Evolutionary conservation across 148 eudicot genomes (phyloP).

Genomic region (Drosera capensis): DNA sequence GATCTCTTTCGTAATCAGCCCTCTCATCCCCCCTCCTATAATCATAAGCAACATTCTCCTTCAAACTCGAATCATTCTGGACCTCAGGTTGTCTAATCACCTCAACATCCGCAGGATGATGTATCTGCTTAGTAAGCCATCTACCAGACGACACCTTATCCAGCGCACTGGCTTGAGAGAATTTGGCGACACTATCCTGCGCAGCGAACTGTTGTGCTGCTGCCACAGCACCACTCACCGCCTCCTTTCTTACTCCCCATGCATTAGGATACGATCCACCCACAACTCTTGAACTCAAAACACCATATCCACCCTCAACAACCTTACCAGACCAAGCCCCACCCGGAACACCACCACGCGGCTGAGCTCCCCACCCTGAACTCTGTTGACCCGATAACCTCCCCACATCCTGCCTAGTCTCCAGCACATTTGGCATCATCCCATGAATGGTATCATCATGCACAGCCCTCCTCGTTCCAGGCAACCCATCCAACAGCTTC

Average conservation of each 20-base stretch:
- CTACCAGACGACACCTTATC: constrained; percentile 89
- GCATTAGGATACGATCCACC: constrained; percentile 39
- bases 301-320: constrained; percentile 22
- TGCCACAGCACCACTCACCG: constrained; percentile 18
- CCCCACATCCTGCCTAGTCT: constrained; percentile 26
- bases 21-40: constrained; percentile 13
- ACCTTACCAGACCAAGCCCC: constrained; percentile 42
- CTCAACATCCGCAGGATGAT: constrained; percentile 45
- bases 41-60: constrained; percentile 17
- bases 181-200: constrained; percentile 44
- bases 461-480: constrained; percentile 49
- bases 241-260: constrained; percentile 61
- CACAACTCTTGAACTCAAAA: constrained; percentile 11
- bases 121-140: constrained; percentile 58
- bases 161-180: constrained; percentile 88
- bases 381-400: constrained; percentile 17
- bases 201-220: constrained; percentile 26
- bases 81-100: constrained; percentile 33
- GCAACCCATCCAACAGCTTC: constrained; percentile 65
- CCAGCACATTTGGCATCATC: constrained; percentile 21
- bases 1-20: constrained; percentile 19
- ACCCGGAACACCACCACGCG: constrained; percentile 12
- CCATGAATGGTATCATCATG: constrained; percentile 48
- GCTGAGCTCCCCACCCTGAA: constrained; percentile 15
- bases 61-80: constrained; percentile 17